Evolutionary conservation across 2,329 filamentous ascomycete species (phyloP).

Genomic region (Cercospora beticola): DNA sequence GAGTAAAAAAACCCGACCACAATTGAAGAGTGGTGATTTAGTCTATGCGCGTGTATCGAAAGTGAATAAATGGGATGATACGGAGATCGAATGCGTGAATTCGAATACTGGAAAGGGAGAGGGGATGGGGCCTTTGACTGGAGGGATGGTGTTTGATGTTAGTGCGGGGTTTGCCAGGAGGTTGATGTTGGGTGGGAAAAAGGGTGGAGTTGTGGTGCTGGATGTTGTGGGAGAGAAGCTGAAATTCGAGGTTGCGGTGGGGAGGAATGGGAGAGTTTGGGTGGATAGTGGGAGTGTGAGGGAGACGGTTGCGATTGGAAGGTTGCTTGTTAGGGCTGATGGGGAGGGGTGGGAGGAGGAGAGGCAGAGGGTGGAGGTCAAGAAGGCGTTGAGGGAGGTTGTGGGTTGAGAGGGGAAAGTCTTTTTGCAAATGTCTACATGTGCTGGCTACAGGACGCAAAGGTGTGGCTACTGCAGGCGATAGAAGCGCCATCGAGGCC

Average conservation of each 20-base stretch:
- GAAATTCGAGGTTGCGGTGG: constrained; percentile 90
- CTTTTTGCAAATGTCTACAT: not conserved
- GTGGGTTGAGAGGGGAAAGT: constrained; percentile 17
- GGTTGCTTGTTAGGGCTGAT: constrained; percentile 76
- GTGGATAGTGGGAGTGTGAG: constrained; percentile 75
- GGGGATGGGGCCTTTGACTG: constrained; percentile 77
- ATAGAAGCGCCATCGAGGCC: not conserved
- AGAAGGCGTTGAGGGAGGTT: constrained; percentile 62
- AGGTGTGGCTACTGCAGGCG: not conserved
- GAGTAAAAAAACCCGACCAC: constrained; percentile 85
- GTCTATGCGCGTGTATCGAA: constrained; percentile 85
- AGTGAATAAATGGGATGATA: constrained; percentile 78
- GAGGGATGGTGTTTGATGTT: constrained; percentile 82
- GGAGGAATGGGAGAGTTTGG: constrained; percentile 90
- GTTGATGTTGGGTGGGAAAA: constrained; percentile 61
- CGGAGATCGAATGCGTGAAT: constrained; percentile 88
- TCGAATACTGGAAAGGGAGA: constrained; percentile 83
- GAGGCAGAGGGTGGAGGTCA: constrained; percentile 69
- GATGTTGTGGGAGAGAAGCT: constrained; percentile 80
- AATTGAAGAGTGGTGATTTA: constrained; percentile 70
- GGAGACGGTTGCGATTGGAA: constrained; percentile 74
- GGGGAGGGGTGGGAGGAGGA: constrained; percentile 62
- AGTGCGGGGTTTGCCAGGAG: constrained; percentile 79
- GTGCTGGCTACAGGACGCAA: not conserved
- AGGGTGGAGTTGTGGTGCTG: constrained; percentile 68